These are phyloP conservation scores for Dothideomycetidae sp. DNA, from an alignment of 2,329 filamentous ascomycete genomes.

Conservation along the genomic window DNA sequence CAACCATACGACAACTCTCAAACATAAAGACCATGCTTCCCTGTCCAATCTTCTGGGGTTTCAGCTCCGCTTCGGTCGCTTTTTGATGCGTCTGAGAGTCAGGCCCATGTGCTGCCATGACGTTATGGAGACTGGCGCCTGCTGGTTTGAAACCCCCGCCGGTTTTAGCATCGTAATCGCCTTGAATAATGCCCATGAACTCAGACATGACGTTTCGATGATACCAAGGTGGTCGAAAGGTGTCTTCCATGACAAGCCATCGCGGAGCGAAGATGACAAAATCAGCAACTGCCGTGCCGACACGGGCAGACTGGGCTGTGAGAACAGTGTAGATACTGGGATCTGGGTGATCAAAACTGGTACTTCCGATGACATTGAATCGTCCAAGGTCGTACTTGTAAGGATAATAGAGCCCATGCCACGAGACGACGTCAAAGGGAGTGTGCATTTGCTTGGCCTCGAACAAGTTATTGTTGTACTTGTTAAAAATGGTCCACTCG, in stretches of 20 bases:
- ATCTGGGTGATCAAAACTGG: constrained; percentile 50
- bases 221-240: constrained; percentile 59
- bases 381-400: constrained; percentile 46
- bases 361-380: constrained; percentile 42
- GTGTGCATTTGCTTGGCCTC: constrained; percentile 47
- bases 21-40: constrained; percentile 57
- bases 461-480: constrained; percentile 48
- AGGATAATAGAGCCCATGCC: constrained; percentile 53
- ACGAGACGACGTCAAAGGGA: constrained; percentile 58
- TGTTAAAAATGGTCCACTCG: constrained; percentile 45
- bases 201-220: constrained; percentile 55
- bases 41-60: constrained; percentile 43
- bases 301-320: constrained; percentile 43
- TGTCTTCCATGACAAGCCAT: constrained; percentile 51
- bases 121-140: constrained; percentile 40
- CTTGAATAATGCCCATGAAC: constrained; percentile 47
- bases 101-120: constrained; percentile 36
- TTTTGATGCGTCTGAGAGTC: constrained; percentile 44
- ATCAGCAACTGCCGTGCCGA: constrained; percentile 46
- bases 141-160: constrained; percentile 44
- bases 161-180: constrained; percentile 45
- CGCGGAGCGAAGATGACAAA: constrained; percentile 61
- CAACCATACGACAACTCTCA: constrained; percentile 54
- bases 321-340: constrained; percentile 54
- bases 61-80: constrained; percentile 40